phyloP scores from a whole-genome alignment of 2,329 filamentous ascomycete species.

The Trichophyton verrucosum region DNA sequence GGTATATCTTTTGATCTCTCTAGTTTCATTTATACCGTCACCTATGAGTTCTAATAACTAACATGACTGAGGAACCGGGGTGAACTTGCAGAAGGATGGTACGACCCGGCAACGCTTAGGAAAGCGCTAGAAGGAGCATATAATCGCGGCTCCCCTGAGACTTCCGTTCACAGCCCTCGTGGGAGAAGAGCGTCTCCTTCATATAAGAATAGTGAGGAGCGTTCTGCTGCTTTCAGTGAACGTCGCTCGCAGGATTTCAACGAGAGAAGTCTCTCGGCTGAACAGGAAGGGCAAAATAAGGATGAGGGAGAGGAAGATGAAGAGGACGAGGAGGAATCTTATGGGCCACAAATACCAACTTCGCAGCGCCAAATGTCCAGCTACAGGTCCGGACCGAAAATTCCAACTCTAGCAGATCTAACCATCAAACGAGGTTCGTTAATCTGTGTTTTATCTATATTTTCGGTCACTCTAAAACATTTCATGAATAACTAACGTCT shows the following conservation, averaged over 20 bases:
- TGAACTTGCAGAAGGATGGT: slow-evolving; percentile 84
- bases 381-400: slow-evolving; percentile 41
- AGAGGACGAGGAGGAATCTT: slow-evolving; percentile 51
- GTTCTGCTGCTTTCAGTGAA: not conserved
- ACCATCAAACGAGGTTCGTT: slow-evolving; percentile 39
- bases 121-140: slow-evolving; percentile 31
- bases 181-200: not conserved
- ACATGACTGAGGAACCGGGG: slow-evolving; percentile 59
- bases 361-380: not conserved
- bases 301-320: slow-evolving; percentile 33
- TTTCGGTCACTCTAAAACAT: slow-evolving; percentile 14
- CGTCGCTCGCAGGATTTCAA: not conserved
- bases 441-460: slow-evolving; percentile 2
- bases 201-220: not conserved
- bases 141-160: not conserved
- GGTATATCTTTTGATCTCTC: not conserved
- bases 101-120: slow-evolving; percentile 62
- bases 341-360: slow-evolving; percentile 42
- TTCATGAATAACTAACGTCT: slow-evolving; percentile 13
- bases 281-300: slow-evolving; percentile 26
- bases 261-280: slow-evolving; percentile 7
- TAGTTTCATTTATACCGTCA: not conserved
- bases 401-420: slow-evolving; percentile 64
- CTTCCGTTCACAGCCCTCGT: not conserved
- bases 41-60: slow-evolving; percentile 23